phyloP scores from a whole-genome alignment of 140 eudicot genomes.

The Anethum foeniculum region DNA sequence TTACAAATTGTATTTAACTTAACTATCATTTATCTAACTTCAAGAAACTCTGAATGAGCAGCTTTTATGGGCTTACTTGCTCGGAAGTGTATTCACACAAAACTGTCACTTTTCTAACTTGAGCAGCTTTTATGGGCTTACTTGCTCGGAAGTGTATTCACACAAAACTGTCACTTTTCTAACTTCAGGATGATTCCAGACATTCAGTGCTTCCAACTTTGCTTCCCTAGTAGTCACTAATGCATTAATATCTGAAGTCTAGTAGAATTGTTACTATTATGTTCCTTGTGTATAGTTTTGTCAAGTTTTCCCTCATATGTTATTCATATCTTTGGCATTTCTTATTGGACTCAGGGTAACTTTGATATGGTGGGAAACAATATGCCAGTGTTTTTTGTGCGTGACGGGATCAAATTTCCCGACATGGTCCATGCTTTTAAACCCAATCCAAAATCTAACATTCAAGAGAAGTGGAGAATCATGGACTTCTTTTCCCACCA shows the following conservation, averaged over 20 bases:
- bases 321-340: slow-evolving; percentile 4
- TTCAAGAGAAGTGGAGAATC: slow-evolving; percentile 84
- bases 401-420: slow-evolving; percentile 77
- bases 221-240: neutral
- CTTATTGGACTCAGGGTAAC: slow-evolving; percentile 48
- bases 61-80: neutral
- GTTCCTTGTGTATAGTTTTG: neutral
- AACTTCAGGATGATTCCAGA: neutral
- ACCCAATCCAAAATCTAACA: slow-evolving; percentile 83
- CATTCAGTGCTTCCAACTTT: neutral
- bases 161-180: neutral
- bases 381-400: slow-evolving; percentile 73
- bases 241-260: neutral
- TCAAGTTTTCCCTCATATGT: neutral
- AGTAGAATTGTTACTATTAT: neutral
- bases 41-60: neutral
- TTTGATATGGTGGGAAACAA: slow-evolving; percentile 90
- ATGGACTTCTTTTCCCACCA: slow-evolving; percentile 82
- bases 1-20: neutral
- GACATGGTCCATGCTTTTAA: slow-evolving; percentile 77
- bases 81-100: neutral
- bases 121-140: too few relatives aligned
- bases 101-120: neutral
- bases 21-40: neutral
- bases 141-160: neutral